Evolutionary conservation across 352 stramenopile genomes (phyloP).

Genomic region (Pythium phragmitis): DNA sequence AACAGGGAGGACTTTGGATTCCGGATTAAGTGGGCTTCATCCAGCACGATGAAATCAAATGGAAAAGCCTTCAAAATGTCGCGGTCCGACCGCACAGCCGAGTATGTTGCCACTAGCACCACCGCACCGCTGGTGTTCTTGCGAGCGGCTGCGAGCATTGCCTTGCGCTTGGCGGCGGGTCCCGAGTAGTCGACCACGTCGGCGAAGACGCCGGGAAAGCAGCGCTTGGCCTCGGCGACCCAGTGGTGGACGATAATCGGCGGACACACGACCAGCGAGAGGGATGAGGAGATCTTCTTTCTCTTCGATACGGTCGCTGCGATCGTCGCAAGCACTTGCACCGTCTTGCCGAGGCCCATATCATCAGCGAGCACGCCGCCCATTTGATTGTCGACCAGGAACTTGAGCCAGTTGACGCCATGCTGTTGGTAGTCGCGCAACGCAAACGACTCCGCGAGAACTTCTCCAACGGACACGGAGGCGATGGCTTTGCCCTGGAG

Average conservation of each 20-base stretch:
- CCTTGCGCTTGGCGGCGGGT: conserved; percentile 42
- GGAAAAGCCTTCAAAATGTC: conserved; percentile 22
- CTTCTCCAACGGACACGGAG: conserved; percentile 30
- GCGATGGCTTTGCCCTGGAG: conserved; percentile 57
- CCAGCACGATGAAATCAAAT: conserved; percentile 90
- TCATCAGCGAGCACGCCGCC: conserved; percentile 84
- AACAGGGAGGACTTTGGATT: conserved; percentile 93
- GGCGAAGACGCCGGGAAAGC: conserved; percentile 67
- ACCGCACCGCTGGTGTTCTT: conserved; percentile 20
- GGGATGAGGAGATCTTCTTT: neutral
- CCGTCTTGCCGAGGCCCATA: conserved; percentile 94
- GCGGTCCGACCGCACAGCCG: conserved; percentile 85
- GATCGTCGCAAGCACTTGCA: conserved; percentile 92
- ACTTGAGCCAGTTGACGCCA: conserved; percentile 75
- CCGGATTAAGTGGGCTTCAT: conserved; percentile 97
- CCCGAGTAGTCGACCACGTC: conserved; percentile 81
- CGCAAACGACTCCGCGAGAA: conserved; percentile 31
- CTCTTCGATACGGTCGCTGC: conserved; percentile 25
- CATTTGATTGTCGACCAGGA: conserved; percentile 69
- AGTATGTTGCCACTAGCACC: conserved; percentile 86
- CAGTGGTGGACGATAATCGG: conserved; percentile 95
- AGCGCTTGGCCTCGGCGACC: conserved; percentile 89
- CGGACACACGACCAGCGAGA: conserved; percentile 91
- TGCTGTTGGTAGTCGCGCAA: conserved; percentile 79
- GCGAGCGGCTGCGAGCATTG: conserved; percentile 33